These are phyloP conservation scores for Eimeria sp. DNA, from an alignment of 169 alveolate species.

Conservation along the genomic window DNA sequence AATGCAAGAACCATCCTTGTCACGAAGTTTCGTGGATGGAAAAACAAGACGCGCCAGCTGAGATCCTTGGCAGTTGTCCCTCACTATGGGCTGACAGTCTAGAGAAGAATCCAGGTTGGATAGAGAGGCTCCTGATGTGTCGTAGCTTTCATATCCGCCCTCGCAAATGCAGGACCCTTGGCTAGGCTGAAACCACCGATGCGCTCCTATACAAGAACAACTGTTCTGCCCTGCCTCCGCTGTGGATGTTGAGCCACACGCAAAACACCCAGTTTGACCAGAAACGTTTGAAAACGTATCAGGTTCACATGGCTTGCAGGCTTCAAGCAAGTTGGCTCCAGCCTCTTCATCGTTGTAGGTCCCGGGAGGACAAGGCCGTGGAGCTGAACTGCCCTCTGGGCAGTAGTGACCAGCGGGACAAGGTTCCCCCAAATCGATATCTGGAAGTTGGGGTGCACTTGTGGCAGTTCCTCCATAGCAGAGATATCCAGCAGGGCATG, in stretches of 20 bases:
- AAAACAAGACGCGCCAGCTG: slow-evolving; percentile 28
- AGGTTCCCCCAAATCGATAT: slow-evolving; percentile 75
- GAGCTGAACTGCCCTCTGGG: slow-evolving; percentile 74
- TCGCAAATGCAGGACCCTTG: slow-evolving; percentile 91
- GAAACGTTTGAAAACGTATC: slow-evolving; percentile 51
- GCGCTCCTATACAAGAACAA: slow-evolving; percentile 88
- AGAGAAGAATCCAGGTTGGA: slow-evolving; percentile 56
- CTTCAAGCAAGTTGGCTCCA: slow-evolving; percentile 45
- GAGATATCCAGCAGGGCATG: slow-evolving; percentile 63
- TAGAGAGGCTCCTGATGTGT: slow-evolving; percentile 22
- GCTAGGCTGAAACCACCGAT: slow-evolving; percentile 86
- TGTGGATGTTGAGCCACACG: slow-evolving; percentile 88
- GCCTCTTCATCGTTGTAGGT: slow-evolving; percentile 83
- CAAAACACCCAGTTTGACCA: slow-evolving; percentile 87
- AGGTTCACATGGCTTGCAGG: slow-evolving; percentile 75
- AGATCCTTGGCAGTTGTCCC: slow-evolving; percentile 56
- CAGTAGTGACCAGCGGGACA: slow-evolving; percentile 84
- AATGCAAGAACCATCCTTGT: slow-evolving; percentile 35
- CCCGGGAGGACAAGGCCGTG: slow-evolving; percentile 85
- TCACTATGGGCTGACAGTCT: slow-evolving; percentile 71
- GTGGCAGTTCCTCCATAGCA: slow-evolving; percentile 78
- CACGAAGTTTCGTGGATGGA: slow-evolving; percentile 36
- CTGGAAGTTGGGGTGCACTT: slow-evolving; percentile 56
- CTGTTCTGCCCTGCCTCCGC: slow-evolving; percentile 86
- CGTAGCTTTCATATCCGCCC: slow-evolving; percentile 85